These are phyloP conservation scores for Metschnikowia orientalis DNA, from an alignment of 805 yeast genomes.

Conservation along the genomic window DNA sequence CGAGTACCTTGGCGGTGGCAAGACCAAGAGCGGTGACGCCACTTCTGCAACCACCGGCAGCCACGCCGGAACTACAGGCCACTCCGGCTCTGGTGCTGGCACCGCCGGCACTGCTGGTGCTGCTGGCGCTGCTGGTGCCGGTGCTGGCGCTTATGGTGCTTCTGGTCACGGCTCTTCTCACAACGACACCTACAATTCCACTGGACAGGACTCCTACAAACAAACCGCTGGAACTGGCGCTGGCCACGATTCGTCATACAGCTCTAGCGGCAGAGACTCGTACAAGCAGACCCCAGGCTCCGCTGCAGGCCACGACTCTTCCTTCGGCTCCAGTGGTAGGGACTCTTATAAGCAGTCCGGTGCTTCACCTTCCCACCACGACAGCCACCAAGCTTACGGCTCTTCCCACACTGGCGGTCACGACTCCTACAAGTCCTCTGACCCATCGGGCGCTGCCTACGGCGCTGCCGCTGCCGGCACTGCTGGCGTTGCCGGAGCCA, in stretches of 20 bases:
- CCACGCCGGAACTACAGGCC: not conserved
- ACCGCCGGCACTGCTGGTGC: constrained; percentile 13
- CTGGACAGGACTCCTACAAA: constrained; percentile 18
- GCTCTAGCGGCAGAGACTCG: not conserved
- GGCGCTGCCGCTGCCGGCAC: constrained; percentile 15
- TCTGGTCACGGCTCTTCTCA: constrained; percentile 11
- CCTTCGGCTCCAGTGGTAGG: constrained; percentile 8
- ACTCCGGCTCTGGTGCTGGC: constrained; percentile 6
- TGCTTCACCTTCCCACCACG: no score
- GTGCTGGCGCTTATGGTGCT: constrained; percentile 8
- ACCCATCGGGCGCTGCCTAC: constrained; percentile 9
- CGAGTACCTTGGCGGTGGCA: constrained; percentile 18
- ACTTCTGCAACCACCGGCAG: constrained; percentile 1
- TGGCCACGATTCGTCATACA: not conserved
- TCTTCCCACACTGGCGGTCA: constrained; percentile 7
- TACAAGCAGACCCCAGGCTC: no score
- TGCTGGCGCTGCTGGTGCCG: constrained; percentile 12
- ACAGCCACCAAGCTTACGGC: no score
- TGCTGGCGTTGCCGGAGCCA: constrained; percentile 12
- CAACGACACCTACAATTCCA: constrained; percentile 13
- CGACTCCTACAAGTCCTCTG: constrained; percentile 6
- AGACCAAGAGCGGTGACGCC: constrained; percentile 1
- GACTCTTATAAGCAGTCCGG: no score
- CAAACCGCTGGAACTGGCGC: constrained; percentile 8
- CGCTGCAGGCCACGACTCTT: no score